Percentiles rank a stretch among this genome's conserved stretches.
These are phyloP conservation scores for Usnea hakonensis DNA, from an alignment of 495 filamentous ascomycete species.

Conservation along the genomic window DNA sequence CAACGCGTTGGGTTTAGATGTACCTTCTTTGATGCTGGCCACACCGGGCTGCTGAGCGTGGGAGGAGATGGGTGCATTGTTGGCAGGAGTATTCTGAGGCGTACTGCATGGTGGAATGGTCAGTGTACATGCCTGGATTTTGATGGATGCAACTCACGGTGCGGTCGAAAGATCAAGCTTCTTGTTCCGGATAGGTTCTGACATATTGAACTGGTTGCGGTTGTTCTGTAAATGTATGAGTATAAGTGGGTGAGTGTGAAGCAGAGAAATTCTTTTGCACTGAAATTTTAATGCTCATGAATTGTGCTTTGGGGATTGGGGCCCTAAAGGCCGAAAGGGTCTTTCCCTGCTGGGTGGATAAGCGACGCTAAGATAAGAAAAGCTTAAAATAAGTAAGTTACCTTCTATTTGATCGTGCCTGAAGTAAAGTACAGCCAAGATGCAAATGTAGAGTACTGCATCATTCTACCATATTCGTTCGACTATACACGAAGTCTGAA, in stretches of 20 bases:
- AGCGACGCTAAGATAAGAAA: slow-evolving; percentile 5
- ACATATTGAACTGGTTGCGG: slow-evolving; percentile 50
- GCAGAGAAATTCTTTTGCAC: slow-evolving; percentile 20
- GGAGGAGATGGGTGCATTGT: slow-evolving; percentile 93
- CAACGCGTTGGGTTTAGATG: slow-evolving; percentile 23
- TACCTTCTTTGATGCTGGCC: slow-evolving; percentile 95
- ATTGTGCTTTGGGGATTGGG: background rate
- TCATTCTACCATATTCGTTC: too few species aligned
- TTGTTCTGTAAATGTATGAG: slow-evolving; percentile 31
- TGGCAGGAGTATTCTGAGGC: slow-evolving; percentile 91
- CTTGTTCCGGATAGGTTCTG: slow-evolving; percentile 86
- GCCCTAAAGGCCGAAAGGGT: background rate
- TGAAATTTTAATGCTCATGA: slow-evolving; percentile 3
- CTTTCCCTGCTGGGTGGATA: background rate
- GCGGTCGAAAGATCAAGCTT: slow-evolving; percentile 73
- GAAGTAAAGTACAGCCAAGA: too few species aligned
- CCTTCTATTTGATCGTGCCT: too few species aligned
- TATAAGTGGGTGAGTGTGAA: slow-evolving; percentile 16
- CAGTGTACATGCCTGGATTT: slow-evolving; percentile 12
- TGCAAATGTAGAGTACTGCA: too few species aligned
- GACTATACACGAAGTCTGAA: background rate
- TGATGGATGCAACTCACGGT: slow-evolving; percentile 53
- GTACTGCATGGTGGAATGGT: slow-evolving; percentile 47
- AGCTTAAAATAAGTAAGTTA: too few species aligned
- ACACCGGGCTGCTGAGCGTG: slow-evolving; percentile 94